Base-by-base conservation (phyloP, 2,329 filamentous ascomycete species). In the Ceratocystis lukuohia region DNA sequence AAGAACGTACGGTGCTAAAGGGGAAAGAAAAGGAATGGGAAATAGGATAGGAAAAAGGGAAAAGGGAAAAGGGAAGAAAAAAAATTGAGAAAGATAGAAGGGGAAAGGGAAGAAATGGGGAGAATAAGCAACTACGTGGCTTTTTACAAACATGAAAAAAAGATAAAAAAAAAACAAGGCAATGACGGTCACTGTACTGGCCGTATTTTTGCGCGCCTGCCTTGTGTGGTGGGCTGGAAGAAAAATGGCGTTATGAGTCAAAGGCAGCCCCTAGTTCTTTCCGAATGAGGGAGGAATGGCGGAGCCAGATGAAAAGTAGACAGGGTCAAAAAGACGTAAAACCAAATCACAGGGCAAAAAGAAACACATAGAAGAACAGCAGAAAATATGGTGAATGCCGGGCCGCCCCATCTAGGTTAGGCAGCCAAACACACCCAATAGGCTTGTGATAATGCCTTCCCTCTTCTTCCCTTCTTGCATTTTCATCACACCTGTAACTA, bases 201-300 rank as follows among this genome's bases (percentile, higher is more conserved):
- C 57, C 8, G 33, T 12, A 12, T 41, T 41, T 15, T 53, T 28
- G 48, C 22, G 22, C 28, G 48, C 48, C 15, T 41, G 37, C 37
- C 37, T 41, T 41, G 37, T 2, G 10, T 25, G 20, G 48, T 45
- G n/a, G 61, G 22, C 30, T 62, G 41, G 30, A n/a, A 25, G 12
- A 59, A 59, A 59, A 37, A 33, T 59, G 56, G 56, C 28, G 7
- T 37, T 59, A 30, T 33, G 56, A 59, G 20, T 53, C 48, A 53
- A 53, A 22, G 48, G 4, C 22, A 53, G 22, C 48, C 48, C 48
- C 48, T 25, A 28, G 48, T 53, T 25, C 15, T 25, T 53, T 10
- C 20, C 17, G 1, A 50, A 4, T 15, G 5, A 22, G n/a, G 48
- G 48, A 25, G 48, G 20, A 22, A 15, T 41, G 20, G 48, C n/a